phyloP scores from a whole-genome alignment of 768 basidiomycete species.

The Termitomyces sp. region DNA sequence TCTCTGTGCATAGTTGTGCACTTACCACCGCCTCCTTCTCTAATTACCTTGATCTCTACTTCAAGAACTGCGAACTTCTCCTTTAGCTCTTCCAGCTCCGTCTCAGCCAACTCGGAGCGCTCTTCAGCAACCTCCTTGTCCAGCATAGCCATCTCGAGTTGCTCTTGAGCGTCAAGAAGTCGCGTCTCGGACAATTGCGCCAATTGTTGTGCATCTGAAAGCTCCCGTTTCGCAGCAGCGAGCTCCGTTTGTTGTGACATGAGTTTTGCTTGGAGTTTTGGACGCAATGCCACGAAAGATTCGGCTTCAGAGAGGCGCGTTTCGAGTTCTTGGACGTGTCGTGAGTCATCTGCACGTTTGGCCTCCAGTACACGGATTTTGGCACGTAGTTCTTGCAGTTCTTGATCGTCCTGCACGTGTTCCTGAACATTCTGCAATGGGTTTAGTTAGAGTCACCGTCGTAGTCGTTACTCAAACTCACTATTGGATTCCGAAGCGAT shows the following conservation, averaged over 20 bases:
- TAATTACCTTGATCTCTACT: constrained; percentile 80
- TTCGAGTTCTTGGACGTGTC: constrained; percentile 83
- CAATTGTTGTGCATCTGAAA: constrained; percentile 77
- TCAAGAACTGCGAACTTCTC: constrained; percentile 79
- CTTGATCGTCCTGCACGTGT: constrained; percentile 48
- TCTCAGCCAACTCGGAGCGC: constrained; percentile 75
- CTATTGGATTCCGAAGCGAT: constrained; percentile 19
- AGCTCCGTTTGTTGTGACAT: constrained; percentile 79
- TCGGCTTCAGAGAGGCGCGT: constrained; percentile 82
- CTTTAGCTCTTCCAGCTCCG: constrained; percentile 74
- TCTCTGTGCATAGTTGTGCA: constrained; percentile 4
- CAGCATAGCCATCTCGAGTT: constrained; percentile 91
- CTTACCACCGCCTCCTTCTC: constrained; percentile 45
- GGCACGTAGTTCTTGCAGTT: constrained; percentile 77
- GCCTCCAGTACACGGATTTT: constrained; percentile 85
- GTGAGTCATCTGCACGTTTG: constrained; percentile 83
- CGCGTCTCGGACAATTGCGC: constrained; percentile 67
- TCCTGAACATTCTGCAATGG: constrained; percentile 11
- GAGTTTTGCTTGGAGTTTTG: constrained; percentile 89
- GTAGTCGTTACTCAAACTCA: constrained; percentile 3
- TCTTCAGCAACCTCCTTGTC: constrained; percentile 98
- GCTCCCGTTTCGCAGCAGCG: constrained; percentile 68
- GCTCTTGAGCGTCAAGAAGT: constrained; percentile 79
- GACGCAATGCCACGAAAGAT: constrained; percentile 77
- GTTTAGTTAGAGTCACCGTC: neutral